A percentile compares a stretch with the other conserved stretches of the same genome.
These are phyloP conservation scores for Xylaria cubensis DNA, from an alignment of 495 filamentous ascomycete species.

Conservation along the genomic window DNA sequence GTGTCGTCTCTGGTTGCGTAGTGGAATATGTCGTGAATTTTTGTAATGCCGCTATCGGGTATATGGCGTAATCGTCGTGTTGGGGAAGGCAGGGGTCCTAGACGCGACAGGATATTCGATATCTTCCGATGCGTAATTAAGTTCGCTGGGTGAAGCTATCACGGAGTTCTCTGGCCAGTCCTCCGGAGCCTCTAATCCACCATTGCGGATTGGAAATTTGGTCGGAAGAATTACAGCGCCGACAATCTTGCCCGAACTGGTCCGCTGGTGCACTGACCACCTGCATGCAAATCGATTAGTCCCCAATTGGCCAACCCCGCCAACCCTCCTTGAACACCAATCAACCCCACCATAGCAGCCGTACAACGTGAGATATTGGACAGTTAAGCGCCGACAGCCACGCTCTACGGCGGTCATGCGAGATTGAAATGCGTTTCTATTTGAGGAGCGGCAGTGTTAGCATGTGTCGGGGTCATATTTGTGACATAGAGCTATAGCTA, in stretches of 20 bases:
- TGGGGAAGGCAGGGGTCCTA: not conserved
- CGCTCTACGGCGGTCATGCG: slow-evolving; percentile 2
- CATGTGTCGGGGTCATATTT: not conserved
- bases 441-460: slow-evolving; percentile 4
- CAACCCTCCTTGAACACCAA: slow-evolving; percentile 10
- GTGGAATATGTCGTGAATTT: not conserved
- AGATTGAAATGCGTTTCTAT: slow-evolving; percentile 1
- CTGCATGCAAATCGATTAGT: not conserved
- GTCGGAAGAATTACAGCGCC: slow-evolving; percentile 26
- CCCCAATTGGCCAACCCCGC: slow-evolving; percentile 6
- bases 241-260: slow-evolving; percentile 2
- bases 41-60: not conserved
- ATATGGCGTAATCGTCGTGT: not conserved
- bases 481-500: slow-evolving; percentile 21
- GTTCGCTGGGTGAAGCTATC: slow-evolving; percentile 20
- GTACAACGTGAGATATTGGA: slow-evolving; percentile 33
- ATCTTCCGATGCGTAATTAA: not conserved
- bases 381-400: slow-evolving; percentile 36
- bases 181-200: not conserved
- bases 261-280: not conserved
- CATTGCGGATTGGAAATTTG: slow-evolving; percentile 21
- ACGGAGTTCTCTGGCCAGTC: not conserved
- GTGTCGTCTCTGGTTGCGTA: not conserved
- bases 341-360: slow-evolving; percentile 37
- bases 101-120: not conserved